These are phyloP conservation scores for Magnolia sinica DNA, from an alignment of 164 flowering plant species.

Conservation along the genomic window DNA sequence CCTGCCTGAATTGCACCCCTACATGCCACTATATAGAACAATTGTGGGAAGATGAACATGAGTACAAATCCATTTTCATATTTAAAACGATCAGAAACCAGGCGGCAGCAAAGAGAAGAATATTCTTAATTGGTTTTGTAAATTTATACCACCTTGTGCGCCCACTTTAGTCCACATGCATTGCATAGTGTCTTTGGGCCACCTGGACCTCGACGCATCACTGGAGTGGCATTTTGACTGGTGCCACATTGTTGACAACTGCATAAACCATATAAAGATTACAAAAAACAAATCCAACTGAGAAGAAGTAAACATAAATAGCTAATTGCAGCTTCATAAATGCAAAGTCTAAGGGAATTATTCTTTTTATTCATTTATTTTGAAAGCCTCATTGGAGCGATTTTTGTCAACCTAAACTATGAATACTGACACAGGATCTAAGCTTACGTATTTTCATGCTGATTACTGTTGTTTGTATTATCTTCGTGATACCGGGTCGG, in stretches of 20 bases:
- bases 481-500: not conserved
- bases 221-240: conserved; percentile 19
- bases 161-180: conserved; percentile 29
- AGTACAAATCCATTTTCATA: too few relatives aligned
- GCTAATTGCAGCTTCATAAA: not conserved
- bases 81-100: not conserved
- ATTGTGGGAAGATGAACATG: too few relatives aligned
- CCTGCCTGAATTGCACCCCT: too few relatives aligned
- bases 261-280: not conserved
- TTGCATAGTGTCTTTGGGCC: conserved; percentile 20
- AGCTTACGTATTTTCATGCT: conserved; percentile 3
- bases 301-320: not conserved
- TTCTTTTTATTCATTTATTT: too few relatives aligned
- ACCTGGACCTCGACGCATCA: conserved; percentile 26
- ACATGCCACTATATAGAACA: too few relatives aligned
- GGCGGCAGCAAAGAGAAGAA: not conserved
- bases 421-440: not conserved
- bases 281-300: not conserved
- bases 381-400: not conserved
- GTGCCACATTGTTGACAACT: conserved; percentile 20
- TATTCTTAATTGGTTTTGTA: not conserved
- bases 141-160: conserved; percentile 16
- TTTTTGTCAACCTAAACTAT: not conserved
- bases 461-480: not conserved
- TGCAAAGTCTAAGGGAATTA: not conserved